phyloP scores from a whole-genome alignment of 768 basidiomycete genomes.

The Leccinum aurantiacum region DNA sequence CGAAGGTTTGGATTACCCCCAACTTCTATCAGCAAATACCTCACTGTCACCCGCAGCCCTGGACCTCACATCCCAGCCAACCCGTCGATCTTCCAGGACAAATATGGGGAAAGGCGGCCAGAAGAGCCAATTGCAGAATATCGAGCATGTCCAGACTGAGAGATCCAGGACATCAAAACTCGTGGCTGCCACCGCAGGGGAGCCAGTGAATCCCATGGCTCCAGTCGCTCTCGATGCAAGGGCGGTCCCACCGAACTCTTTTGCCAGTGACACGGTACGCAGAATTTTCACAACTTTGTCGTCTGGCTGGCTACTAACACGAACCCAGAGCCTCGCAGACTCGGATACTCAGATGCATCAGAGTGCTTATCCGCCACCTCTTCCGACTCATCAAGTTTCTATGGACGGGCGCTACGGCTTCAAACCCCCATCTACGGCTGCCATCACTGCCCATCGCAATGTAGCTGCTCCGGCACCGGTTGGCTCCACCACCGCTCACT shows the following conservation, averaged over 20 bases:
- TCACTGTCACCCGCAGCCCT: background rate
- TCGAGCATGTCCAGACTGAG: background rate
- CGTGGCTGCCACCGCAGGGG: background rate
- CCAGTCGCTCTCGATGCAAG: background rate
- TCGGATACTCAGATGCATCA: background rate
- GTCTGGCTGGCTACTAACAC: background rate
- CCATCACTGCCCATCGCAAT: background rate
- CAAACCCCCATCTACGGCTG: background rate
- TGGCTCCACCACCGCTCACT: background rate
- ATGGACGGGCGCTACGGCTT: background rate
- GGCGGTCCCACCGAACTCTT: background rate
- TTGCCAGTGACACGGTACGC: background rate
- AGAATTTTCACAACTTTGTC: background rate
- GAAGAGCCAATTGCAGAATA: background rate
- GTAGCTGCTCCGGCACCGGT: background rate
- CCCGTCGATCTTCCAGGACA: background rate
- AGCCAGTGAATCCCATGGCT: background rate
- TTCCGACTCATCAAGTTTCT: background rate
- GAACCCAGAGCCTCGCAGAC: background rate
- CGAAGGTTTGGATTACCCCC: background rate
- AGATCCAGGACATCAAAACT: background rate
- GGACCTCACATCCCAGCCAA: background rate
- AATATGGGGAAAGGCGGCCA: background rate
- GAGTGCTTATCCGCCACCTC: background rate
- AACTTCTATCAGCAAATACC: background rate